These are phyloP conservation scores for Naegleria gruberi DNA, from an alignment of 208 protist genomes.

Conservation along the genomic window DNA sequence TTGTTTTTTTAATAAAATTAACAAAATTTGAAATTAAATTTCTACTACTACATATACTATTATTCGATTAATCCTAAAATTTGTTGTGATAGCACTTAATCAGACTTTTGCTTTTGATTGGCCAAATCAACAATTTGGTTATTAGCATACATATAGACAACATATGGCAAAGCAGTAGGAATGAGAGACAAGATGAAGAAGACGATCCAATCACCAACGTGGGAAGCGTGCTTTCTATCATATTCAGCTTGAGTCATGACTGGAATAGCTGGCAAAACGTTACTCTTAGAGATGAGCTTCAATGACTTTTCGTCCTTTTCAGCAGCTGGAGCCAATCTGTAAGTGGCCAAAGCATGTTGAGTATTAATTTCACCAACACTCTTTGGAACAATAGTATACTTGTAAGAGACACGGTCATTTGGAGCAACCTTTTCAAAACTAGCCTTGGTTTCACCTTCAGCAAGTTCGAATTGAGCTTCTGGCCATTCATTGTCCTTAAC, in stretches of 20 bases:
- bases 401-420: neutral
- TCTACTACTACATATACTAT: too few species aligned
- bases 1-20: too few species aligned
- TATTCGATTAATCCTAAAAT: too few species aligned
- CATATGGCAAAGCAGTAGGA: neutral
- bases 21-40: too few species aligned
- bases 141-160: neutral
- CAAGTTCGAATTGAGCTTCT: neutral
- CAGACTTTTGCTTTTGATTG: neutral
- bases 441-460: neutral
- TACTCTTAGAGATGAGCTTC: neutral
- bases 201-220: neutral
- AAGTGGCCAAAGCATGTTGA: neutral
- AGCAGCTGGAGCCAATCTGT: neutral
- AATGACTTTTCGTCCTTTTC: neutral
- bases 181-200: neutral
- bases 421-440: neutral
- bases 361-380: neutral
- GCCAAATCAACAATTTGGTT: constrained; percentile 16
- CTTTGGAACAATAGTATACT: neutral
- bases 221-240: neutral
- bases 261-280: neutral
- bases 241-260: constrained; percentile 15
- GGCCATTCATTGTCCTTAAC: constrained; percentile 19
- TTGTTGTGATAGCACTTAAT: neutral